Conservation (phyloP, 805 yeast genomes). For the Yarrowia sp. region DNA sequence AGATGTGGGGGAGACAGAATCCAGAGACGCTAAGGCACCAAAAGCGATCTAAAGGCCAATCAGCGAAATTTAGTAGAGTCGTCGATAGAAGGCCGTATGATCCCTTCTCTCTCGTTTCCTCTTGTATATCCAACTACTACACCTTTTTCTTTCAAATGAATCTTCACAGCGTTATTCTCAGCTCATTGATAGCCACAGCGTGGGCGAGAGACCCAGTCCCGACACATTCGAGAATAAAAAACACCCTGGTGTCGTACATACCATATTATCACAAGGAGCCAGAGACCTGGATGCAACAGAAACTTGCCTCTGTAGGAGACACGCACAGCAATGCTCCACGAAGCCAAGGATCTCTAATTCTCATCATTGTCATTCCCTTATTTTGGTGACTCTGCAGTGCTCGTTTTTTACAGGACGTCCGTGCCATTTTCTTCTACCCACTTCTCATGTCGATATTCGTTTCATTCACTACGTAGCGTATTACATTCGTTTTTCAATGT, state of each 20-base stretch:
- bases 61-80: not conserved
- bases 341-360: not conserved
- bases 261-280: constrained; percentile 1
- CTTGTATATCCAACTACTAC: not conserved
- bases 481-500: not conserved
- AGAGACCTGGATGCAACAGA: not conserved
- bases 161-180: not conserved
- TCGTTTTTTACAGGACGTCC: too few relatives aligned
- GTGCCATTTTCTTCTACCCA: too few relatives aligned
- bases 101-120: not conserved
- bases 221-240: not conserved
- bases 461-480: constrained; percentile 1
- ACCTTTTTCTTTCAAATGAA: not conserved
- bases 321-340: not conserved
- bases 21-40: not conserved
- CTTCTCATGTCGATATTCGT: not conserved
- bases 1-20: not conserved
- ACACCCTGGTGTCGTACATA: not conserved
- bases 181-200: not conserved
- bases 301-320: not conserved
- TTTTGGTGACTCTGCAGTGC: not conserved
- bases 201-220: not conserved
- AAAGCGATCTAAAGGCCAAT: not conserved
- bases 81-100: not conserved
- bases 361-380: not conserved